Conservation (phyloP, 2,329 filamentous ascomycete genomes). For the Xenosphaeropsis pyriputrescens region DNA sequence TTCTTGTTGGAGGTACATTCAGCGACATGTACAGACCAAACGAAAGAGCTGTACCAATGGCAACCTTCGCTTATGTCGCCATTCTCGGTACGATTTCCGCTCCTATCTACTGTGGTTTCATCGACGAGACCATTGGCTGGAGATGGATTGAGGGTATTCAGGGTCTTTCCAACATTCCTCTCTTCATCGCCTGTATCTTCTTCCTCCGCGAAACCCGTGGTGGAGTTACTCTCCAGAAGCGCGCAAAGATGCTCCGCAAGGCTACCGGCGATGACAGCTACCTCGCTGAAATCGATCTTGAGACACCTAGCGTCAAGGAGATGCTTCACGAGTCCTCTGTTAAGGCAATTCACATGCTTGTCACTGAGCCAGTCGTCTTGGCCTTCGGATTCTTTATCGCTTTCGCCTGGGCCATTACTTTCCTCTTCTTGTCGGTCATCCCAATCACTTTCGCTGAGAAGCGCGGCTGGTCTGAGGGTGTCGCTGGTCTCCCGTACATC, state of each 20-base stretch:
- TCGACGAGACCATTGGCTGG: slow-evolving; percentile 51
- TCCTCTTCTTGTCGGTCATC: slow-evolving; percentile 67
- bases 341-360: slow-evolving; percentile 56
- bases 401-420: slow-evolving; percentile 82
- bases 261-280: slow-evolving; percentile 43
- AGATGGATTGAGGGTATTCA: slow-evolving; percentile 84
- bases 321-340: slow-evolving; percentile 62
- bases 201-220: slow-evolving; percentile 73
- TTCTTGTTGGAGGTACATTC: slow-evolving; percentile 75
- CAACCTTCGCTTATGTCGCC: slow-evolving; percentile 63
- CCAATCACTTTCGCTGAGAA: slow-evolving; percentile 63
- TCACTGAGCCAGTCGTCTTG: slow-evolving; percentile 65
- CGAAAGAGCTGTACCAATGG: slow-evolving; percentile 76
- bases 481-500: slow-evolving; percentile 48
- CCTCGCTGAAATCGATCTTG: slow-evolving; percentile 32
- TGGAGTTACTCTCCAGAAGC: slow-evolving; percentile 61
- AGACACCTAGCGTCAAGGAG: slow-evolving; percentile 34
- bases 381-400: slow-evolving; percentile 77
- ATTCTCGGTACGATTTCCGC: slow-evolving; percentile 61
- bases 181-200: slow-evolving; percentile 49
- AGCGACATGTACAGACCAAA: slow-evolving; percentile 69
- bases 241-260: slow-evolving; percentile 51
- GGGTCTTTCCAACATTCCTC: slow-evolving; percentile 47
- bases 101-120: slow-evolving; percentile 46
- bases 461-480: slow-evolving; percentile 43